phyloP scores from a whole-genome alignment of 1,284 basidiomycete species.

The Cystobasidium pallidum region DNA sequence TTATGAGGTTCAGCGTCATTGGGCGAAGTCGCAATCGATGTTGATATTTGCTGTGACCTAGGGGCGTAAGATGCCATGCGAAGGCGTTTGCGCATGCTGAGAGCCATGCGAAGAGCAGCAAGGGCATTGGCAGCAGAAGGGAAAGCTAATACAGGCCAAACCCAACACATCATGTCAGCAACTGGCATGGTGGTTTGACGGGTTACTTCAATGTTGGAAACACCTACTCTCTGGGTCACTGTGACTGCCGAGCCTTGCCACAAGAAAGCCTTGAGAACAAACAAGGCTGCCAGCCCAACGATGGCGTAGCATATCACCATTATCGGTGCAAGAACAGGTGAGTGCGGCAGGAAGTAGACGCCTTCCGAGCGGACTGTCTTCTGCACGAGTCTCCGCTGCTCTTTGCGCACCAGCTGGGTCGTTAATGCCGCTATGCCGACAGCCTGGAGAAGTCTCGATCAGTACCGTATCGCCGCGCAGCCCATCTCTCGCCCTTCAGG shows the following conservation, averaged over 20 bases:
- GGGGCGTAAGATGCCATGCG: conserved; percentile 43
- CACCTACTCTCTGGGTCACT: conserved; percentile 32
- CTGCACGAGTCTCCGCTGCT: conserved; percentile 37
- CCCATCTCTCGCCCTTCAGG: no score
- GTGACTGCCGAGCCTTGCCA: conserved; percentile 11
- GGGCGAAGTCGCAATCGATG: conserved; percentile 15
- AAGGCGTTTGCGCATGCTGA: conserved; percentile 38
- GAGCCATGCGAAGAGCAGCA: conserved; percentile 35
- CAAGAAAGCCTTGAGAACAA: conserved; percentile 23
- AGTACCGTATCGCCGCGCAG: not conserved
- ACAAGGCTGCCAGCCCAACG: conserved; percentile 1
- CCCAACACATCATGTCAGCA: not conserved
- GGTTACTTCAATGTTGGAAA: not conserved
- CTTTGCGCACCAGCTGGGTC: conserved; percentile 30
- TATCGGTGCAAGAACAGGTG: conserved; percentile 32
- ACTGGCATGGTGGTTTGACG: not conserved
- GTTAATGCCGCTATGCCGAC: conserved; percentile 26
- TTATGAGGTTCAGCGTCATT: conserved; percentile 35
- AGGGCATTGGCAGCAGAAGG: conserved; percentile 32
- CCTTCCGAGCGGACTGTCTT: conserved; percentile 19
- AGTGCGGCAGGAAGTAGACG: conserved; percentile 33
- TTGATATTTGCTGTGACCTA: conserved; percentile 12
- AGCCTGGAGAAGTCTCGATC: conserved; percentile 21
- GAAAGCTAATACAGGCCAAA: not conserved
- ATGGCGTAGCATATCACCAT: conserved; percentile 37